Evolutionary conservation across 768 basidiomycete genomes (phyloP).

Genomic region (Suillus alpinus): DNA sequence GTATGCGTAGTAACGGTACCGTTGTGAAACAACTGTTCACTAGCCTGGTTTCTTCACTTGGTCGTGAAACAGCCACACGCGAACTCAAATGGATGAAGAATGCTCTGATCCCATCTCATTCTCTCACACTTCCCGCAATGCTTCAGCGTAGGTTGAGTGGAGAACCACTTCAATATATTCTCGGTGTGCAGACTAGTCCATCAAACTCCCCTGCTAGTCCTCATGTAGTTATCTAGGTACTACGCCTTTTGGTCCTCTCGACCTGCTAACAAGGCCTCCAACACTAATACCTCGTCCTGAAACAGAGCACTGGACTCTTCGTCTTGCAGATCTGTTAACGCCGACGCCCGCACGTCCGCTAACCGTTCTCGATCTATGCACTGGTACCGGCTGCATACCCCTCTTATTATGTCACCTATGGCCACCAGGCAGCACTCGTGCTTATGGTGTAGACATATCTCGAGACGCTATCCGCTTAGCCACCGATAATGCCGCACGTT

Average conservation of each 20-base stretch:
- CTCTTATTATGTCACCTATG: slow-evolving; percentile 73
- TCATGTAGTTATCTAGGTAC: slow-evolving; percentile 41
- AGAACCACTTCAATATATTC: slow-evolving; percentile 88
- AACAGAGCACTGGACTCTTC: slow-evolving; percentile 80
- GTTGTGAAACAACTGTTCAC: slow-evolving; percentile 19
- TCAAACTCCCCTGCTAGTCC: neutral
- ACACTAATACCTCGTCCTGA: slow-evolving; percentile 94
- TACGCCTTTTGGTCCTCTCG: slow-evolving; percentile 85
- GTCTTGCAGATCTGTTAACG: slow-evolving; percentile 49
- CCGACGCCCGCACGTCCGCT: slow-evolving; percentile 30
- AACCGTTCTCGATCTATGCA: slow-evolving; percentile 83
- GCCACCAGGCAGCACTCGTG: slow-evolving; percentile 50
- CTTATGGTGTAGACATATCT: slow-evolving; percentile 70
- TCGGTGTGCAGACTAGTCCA: slow-evolving; percentile 49
- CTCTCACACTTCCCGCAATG: slow-evolving; percentile 40
- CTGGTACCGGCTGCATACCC: slow-evolving; percentile 90
- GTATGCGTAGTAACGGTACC: slow-evolving; percentile 2
- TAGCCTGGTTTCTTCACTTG: slow-evolving; percentile 34
- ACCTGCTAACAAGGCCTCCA: slow-evolving; percentile 70
- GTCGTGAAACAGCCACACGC: slow-evolving; percentile 31
- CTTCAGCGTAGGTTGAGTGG: slow-evolving; percentile 59
- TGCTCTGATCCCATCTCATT: slow-evolving; percentile 17
- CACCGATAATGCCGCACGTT: slow-evolving; percentile 39
- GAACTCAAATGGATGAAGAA: slow-evolving; percentile 53
- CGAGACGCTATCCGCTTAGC: slow-evolving; percentile 53